These are phyloP conservation scores for Bipolaris gigantea DNA, from an alignment of 2,329 filamentous ascomycete species.

Conservation along the genomic window DNA sequence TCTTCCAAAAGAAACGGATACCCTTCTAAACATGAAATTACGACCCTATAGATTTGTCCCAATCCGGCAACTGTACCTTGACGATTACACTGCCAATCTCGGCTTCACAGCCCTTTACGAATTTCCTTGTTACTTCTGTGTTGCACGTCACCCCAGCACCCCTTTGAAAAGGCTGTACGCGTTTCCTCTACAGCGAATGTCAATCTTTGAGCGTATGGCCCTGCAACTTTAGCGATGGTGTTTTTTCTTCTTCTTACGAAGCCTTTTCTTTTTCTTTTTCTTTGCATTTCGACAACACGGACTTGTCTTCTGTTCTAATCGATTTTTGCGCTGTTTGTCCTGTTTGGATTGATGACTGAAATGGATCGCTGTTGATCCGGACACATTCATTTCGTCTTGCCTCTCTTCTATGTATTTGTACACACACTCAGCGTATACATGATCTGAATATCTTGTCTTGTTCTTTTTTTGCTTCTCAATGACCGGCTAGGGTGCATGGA, in stretches of 20 bases:
- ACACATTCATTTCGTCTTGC: slow-evolving; percentile 6
- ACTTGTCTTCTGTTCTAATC: slow-evolving; percentile 7
- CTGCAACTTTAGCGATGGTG: slow-evolving; percentile 8
- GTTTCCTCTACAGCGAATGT: slow-evolving; percentile 2
- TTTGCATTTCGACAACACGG: background rate
- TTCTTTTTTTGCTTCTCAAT: slow-evolving; percentile 1
- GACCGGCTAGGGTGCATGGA: slow-evolving; percentile 9
- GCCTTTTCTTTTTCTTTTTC: background rate
- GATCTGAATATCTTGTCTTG: slow-evolving; percentile 1
- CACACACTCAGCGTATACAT: slow-evolving; percentile 3
- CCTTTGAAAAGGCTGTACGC: background rate
- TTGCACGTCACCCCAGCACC: slow-evolving; percentile 4
- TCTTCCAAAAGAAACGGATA: slow-evolving; percentile 39
- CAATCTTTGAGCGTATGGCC: slow-evolving; percentile 1
- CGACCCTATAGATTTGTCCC: slow-evolving; percentile 39
- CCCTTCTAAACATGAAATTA: slow-evolving; percentile 43
- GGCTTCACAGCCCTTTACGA: slow-evolving; percentile 34
- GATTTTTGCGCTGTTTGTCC: background rate
- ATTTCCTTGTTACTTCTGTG: slow-evolving; percentile 19
- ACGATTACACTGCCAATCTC: slow-evolving; percentile 7
- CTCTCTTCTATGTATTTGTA: slow-evolving; percentile 15
- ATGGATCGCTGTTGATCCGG: slow-evolving; percentile 5
- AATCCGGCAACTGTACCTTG: slow-evolving; percentile 11
- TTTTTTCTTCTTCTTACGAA: slow-evolving; percentile 11
- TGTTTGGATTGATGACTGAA: slow-evolving; percentile 2